Evolutionary conservation across 805 yeast genomes (phyloP).

Genomic region (Nakazawaea wyomingensis): DNA sequence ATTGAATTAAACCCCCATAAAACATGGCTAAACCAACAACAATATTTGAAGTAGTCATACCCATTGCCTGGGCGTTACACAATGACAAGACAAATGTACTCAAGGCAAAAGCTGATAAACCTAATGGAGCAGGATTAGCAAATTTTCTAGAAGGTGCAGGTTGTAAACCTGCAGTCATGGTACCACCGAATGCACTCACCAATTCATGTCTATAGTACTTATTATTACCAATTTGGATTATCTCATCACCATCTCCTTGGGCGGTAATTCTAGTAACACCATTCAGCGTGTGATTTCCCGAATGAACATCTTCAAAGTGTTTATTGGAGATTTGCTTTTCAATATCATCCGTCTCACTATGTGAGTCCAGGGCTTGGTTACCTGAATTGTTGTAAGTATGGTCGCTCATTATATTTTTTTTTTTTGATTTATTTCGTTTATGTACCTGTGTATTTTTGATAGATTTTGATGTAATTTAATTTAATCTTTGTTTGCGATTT

Average conservation of each 20-base stretch:
- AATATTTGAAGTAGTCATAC: conserved; percentile 53
- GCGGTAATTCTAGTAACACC: conserved; percentile 5
- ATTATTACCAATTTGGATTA: conserved; percentile 66
- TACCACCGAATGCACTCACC: conserved; percentile 75
- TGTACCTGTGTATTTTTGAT: too few relatives aligned
- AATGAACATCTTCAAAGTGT: conserved; percentile 1
- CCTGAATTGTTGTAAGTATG: conserved; percentile 1
- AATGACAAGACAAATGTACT: conserved; percentile 63
- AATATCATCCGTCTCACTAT: conserved; percentile 4
- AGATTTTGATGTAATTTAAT: too few relatives aligned
- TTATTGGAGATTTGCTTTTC: conserved; percentile 10
- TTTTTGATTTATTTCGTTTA: too few relatives aligned
- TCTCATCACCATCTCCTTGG: conserved; percentile 49
- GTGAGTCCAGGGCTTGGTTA: not conserved
- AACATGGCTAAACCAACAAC: conserved; percentile 64
- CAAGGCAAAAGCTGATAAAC: conserved; percentile 65
- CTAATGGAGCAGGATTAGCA: conserved; percentile 77
- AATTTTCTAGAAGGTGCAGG: conserved; percentile 53
- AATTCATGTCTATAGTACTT: conserved; percentile 60
- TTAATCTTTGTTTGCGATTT: too few relatives aligned
- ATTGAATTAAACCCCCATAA: conserved; percentile 69
- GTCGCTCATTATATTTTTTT: conserved; percentile 4
- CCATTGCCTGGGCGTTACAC: conserved; percentile 62
- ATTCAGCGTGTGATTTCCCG: not conserved
- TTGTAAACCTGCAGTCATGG: conserved; percentile 63